Percentiles rank a stretch among this genome's conserved stretches.
These are phyloP conservation scores for Trametes pubescens DNA, from an alignment of 1,284 basidiomycete species.

Conservation along the genomic window DNA sequence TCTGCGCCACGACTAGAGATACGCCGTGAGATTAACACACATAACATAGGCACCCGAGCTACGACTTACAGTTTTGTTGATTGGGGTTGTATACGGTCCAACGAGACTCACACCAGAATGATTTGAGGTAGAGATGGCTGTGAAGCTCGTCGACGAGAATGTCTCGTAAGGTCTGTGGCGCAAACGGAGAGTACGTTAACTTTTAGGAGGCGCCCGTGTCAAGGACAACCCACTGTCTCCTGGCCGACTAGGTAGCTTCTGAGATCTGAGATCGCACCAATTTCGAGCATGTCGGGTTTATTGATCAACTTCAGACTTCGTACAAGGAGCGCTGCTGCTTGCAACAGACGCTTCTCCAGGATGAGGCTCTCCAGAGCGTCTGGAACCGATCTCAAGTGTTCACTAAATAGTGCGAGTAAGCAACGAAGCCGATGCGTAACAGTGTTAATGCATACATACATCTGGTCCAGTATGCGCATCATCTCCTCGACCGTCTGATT, in stretches of 20 bases:
- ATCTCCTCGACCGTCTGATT: slow-evolving; percentile 90
- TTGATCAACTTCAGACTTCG: slow-evolving; percentile 92
- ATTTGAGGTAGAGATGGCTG: slow-evolving; percentile 97
- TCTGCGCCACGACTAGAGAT: slow-evolving; percentile 18
- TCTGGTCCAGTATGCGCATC: slow-evolving; percentile 89
- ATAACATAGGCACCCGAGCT: not conserved
- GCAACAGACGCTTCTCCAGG: slow-evolving; percentile 92
- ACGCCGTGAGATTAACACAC: not conserved
- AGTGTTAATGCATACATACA: slow-evolving; percentile 60
- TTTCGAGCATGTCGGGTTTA: slow-evolving; percentile 91
- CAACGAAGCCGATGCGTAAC: slow-evolving; percentile 1
- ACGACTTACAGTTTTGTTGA: slow-evolving; percentile 75
- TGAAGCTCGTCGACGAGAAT: slow-evolving; percentile 97
- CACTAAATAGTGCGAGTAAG: slow-evolving; percentile 57
- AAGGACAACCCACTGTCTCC: slow-evolving; percentile 72
- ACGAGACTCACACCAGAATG: slow-evolving; percentile 93
- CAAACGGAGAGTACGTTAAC: not conserved
- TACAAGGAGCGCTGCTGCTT: slow-evolving; percentile 90
- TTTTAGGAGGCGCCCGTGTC: too few species aligned
- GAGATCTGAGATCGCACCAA: slow-evolving; percentile 93
- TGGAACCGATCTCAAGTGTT: slow-evolving; percentile 90
- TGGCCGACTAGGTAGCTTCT: slow-evolving; percentile 88
- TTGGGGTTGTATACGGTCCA: slow-evolving; percentile 89
- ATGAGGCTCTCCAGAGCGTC: slow-evolving; percentile 95
- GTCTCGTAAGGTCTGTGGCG: slow-evolving; percentile 80